These are phyloP conservation scores for Hapsidospora chrysogenum DNA, from an alignment of 495 filamentous ascomycete species.

Conservation along the genomic window DNA sequence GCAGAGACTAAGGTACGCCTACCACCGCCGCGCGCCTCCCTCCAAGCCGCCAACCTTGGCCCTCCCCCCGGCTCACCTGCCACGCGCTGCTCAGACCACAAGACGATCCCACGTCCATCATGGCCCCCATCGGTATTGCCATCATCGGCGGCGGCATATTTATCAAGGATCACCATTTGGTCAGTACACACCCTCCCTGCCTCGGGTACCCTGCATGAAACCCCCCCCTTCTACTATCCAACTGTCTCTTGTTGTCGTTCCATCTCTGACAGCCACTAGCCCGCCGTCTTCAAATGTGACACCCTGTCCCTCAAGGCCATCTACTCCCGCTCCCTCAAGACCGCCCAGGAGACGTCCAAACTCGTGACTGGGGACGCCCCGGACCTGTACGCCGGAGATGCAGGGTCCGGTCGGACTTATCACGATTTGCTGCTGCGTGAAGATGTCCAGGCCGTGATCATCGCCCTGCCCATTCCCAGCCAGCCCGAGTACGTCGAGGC, in stretches of 20 bases:
- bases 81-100: too few species aligned
- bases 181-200: too few species aligned
- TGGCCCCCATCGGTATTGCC: constrained; percentile 21
- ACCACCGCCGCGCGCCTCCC: too few species aligned
- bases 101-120: neutral
- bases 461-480: constrained; percentile 46
- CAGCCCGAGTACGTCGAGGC: constrained; percentile 42
- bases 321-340: constrained; percentile 42
- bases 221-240: too few species aligned
- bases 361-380: constrained; percentile 15
- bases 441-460: constrained; percentile 53
- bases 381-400: constrained; percentile 46
- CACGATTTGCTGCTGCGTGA: constrained; percentile 42
- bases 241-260: neutral
- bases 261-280: constrained; percentile 15
- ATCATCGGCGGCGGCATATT: constrained; percentile 51
- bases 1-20: too few species aligned
- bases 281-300: constrained; percentile 27
- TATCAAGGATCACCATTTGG: constrained; percentile 24
- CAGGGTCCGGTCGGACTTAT: constrained; percentile 33
- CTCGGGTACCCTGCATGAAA: too few species aligned
- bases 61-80: too few species aligned
- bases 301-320: constrained; percentile 38
- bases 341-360: constrained; percentile 15
- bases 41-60: too few species aligned